Evolutionary conservation across 139 green algal genomes (phyloP).

Genomic region (Chlamydomonas applanata): DNA sequence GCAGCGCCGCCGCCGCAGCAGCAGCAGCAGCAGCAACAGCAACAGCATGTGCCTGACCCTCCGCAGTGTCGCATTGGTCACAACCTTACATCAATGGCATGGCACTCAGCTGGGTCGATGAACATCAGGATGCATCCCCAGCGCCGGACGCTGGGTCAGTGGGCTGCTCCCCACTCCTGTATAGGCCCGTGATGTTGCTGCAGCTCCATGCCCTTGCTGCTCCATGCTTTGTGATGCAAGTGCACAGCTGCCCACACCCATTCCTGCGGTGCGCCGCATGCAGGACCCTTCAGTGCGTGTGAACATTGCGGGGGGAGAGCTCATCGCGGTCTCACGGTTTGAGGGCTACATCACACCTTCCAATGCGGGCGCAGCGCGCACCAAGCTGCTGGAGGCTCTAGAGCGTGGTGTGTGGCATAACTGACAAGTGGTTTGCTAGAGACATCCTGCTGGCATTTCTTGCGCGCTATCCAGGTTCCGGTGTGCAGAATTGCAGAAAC

Average conservation of each 20-base stretch:
- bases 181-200: background rate
- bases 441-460: background rate
- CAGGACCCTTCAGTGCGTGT: constrained; percentile 29
- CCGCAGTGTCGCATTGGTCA: too few relatives aligned
- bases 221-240: too few relatives aligned
- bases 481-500: background rate
- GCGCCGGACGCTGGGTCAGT: too few relatives aligned
- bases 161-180: too few relatives aligned
- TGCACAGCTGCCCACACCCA: background rate
- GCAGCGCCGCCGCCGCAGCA: too few relatives aligned
- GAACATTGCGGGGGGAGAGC: constrained; percentile 51
- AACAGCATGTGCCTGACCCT: too few relatives aligned
- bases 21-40: too few relatives aligned
- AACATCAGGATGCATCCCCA: too few relatives aligned
- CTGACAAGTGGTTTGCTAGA: too few relatives aligned
- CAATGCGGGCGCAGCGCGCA: constrained; percentile 24
- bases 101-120: too few relatives aligned
- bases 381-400: constrained; percentile 34
- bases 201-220: too few relatives aligned
- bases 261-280: background rate
- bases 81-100: too few relatives aligned
- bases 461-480: background rate
- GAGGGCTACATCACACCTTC: constrained; percentile 61
- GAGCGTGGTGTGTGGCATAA: constrained; percentile 28
- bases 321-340: constrained; percentile 57